Evolutionary conservation across 306 rosid species (phyloP), one percentile per base, ranked within the genome.

Genomic region (Cicer yamashitae): DNA sequence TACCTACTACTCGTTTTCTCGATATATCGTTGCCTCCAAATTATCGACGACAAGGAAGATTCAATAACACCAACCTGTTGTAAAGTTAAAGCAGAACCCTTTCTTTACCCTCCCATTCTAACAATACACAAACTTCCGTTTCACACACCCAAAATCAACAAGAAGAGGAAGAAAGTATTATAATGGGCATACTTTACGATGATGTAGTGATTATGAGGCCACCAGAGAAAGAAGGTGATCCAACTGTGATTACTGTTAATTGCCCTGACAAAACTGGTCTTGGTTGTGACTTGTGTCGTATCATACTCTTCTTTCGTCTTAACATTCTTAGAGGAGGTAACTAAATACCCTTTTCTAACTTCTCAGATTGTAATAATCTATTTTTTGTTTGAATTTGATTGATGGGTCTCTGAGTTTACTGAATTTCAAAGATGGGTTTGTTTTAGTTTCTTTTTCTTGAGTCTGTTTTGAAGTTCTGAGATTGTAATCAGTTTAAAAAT

Each of bases 221-320:
- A 59, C 71, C 96, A 17, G 93, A 90, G 56, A 89, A 79, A 80
- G 91, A 88, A 73, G 89, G 84, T 14, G 99, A 89, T 18, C 88
- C 96, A 0, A 87, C 52, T 34, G 90, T 92, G 17, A 82, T 94
- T 52, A 94, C 99, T 7, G 92, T 94, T 4, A 94, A 94, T 74
- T 94, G 99, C 75, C 99, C 99, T 7, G 99, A 94, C 78, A 94
- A 92, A 53, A 90, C 96, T 10, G 99, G 99, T n/a, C 68, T 94
- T 22, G 99, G 97, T 22, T 90, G 92, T 74, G 99, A 94, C 76
- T 77, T 94, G 88, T 94, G 99, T 73, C 96, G 99, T 46, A 86
- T 90, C 87, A 87, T 94, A 75, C 99, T 94, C 87, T 90, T 88
- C 83, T 94, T 92, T 76, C 93, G 96, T 75, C 86, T 94, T n/a